Conservation (phyloP, 306 rosid species). For the Sesbania bispinosa region DNA sequence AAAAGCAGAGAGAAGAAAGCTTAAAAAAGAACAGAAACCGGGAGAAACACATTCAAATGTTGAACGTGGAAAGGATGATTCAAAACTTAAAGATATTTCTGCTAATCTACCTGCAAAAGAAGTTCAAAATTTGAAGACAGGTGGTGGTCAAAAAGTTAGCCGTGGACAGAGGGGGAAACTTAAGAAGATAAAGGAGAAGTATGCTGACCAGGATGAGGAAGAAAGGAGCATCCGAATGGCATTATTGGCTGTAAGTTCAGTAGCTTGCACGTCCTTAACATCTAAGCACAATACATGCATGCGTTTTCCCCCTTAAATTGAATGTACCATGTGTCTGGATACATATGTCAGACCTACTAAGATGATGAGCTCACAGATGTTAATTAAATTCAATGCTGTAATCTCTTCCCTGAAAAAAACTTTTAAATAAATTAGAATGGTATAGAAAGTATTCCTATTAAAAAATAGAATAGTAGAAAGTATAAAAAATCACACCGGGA, state of each 20-base stretch:
- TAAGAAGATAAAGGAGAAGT: slow-evolving; percentile 93
- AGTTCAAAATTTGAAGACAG: slow-evolving; percentile 46
- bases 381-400: slow-evolving; percentile 11
- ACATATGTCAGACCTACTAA: neutral
- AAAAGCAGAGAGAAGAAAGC: slow-evolving; percentile 91
- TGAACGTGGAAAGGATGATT: slow-evolving; percentile 42
- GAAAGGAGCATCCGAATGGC: slow-evolving; percentile 96
- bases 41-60: slow-evolving; percentile 40
- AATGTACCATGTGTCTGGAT: neutral
- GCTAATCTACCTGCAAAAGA: slow-evolving; percentile 44
- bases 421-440: neutral
- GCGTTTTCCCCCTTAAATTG: neutral
- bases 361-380: neutral
- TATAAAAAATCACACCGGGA: neutral
- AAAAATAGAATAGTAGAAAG: too few relatives aligned
- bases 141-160: slow-evolving; percentile 59
- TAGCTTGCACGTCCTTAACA: slow-evolving; percentile 13
- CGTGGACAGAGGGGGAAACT: slow-evolving; percentile 94
- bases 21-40: slow-evolving; percentile 66
- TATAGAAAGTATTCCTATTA: neutral
- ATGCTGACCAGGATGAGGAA: slow-evolving; percentile 96
- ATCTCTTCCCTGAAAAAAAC: neutral
- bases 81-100: slow-evolving; percentile 39
- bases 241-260: slow-evolving; percentile 86
- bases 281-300: too few relatives aligned